Evolutionary conservation across 495 filamentous ascomycete genomes (phyloP).

Genomic region (Podospora pseudopauciseta): DNA sequence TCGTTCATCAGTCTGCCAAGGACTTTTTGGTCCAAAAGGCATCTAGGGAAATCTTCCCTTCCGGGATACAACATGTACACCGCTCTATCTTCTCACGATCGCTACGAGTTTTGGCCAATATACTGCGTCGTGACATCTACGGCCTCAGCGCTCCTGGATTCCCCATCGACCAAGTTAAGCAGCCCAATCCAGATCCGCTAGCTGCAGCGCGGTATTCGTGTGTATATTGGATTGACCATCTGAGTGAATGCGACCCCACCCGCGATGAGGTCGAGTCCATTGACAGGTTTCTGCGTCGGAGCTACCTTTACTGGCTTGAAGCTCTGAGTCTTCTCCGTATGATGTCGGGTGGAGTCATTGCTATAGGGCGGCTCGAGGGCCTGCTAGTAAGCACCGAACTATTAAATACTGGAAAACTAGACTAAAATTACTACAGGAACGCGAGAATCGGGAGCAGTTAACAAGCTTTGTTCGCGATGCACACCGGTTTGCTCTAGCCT

Average conservation of each 20-base stretch:
- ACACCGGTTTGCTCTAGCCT: conserved; percentile 30
- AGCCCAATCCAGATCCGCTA: no score
- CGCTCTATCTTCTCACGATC: background rate
- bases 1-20: background rate
- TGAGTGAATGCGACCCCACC: no score
- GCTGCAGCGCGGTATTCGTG: no score
- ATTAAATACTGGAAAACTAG: background rate
- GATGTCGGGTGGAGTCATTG: conserved; percentile 24
- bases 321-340: conserved; percentile 33
- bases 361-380: conserved; percentile 21
- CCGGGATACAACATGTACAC: background rate
- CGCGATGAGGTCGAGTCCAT: no score
- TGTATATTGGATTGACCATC: no score
- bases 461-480: conserved; percentile 18
- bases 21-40: background rate
- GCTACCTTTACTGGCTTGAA: no score
- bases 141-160: no score
- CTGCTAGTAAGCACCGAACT: conserved; percentile 19
- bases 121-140: no score
- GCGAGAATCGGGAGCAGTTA: conserved; percentile 3
- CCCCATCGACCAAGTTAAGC: no score
- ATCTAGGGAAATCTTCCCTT: background rate
- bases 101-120: background rate
- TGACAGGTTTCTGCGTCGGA: no score
- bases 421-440: conserved; percentile 12